These are phyloP conservation scores for Quercus dentata DNA, from an alignment of 306 rosid species.

Conservation along the genomic window DNA sequence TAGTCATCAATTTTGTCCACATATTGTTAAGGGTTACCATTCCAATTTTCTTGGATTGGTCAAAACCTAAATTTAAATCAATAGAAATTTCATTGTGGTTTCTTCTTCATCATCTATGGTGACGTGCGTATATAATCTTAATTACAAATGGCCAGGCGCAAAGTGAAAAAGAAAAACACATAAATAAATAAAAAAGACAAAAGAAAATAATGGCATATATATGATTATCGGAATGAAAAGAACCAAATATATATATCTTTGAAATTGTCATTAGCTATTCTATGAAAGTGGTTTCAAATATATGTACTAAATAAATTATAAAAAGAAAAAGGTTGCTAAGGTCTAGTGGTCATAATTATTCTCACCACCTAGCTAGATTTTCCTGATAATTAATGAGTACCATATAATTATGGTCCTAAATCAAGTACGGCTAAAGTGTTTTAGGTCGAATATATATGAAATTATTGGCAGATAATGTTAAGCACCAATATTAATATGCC, in stretches of 20 bases:
- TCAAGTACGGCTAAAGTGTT: no score
- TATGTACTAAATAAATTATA: no score
- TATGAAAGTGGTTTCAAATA: no score
- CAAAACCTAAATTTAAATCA: not conserved
- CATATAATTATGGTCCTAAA: no score
- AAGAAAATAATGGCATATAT: no score
- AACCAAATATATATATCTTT: no score
- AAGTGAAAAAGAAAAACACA: not conserved
- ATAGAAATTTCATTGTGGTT: not conserved
- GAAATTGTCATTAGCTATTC: no score
- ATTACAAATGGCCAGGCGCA: no score
- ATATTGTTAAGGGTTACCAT: no score
- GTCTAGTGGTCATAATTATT: not conserved
- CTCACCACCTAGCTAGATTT: not conserved
- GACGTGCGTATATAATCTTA: not conserved
- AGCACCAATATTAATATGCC: not conserved
- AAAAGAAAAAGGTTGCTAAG: not conserved
- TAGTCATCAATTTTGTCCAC: slow-evolving; percentile 8
- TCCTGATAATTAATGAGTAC: no score
- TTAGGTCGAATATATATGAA: not conserved
- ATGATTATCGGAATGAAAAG: no score
- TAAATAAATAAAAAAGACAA: not conserved
- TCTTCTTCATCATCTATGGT: not conserved
- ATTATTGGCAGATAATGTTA: not conserved
- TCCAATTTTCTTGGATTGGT: not conserved